Evolutionary conservation across 345 rosid species (phyloP).

Genomic region (Salix viminalis): DNA sequence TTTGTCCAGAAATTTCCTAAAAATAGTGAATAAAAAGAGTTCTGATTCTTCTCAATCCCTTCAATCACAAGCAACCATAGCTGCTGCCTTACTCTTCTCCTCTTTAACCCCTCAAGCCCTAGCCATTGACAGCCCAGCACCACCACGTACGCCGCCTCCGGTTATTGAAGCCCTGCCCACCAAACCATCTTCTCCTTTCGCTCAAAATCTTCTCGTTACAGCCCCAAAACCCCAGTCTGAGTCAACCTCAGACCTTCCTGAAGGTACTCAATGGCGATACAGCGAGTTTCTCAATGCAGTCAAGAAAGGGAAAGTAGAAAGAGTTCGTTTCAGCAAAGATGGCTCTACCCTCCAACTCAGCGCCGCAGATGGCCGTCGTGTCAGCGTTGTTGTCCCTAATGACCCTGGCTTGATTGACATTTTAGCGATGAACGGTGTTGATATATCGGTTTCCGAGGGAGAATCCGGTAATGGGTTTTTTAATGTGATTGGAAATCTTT

Average conservation of each 20-base stretch:
- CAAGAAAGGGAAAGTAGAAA: conserved; percentile 67
- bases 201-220: conserved; percentile 44
- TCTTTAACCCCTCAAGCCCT: conserved; percentile 47
- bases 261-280: conserved; percentile 72
- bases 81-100: conserved; percentile 52
- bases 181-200: conserved; percentile 46
- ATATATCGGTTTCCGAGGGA: conserved; percentile 73
- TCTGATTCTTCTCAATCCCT: conserved; percentile 13
- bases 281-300: conserved; percentile 76
- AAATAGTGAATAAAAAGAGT: conserved; percentile 17
- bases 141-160: conserved; percentile 30
- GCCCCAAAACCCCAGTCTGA: conserved; percentile 60
- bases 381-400: conserved; percentile 53
- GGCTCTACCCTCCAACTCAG: conserved; percentile 59
- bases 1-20: conserved; percentile 9
- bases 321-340: conserved; percentile 74
- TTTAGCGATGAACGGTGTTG: conserved; percentile 72
- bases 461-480: conserved; percentile 63
- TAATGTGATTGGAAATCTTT: conserved; percentile 51
- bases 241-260: conserved; percentile 54
- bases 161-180: conserved; percentile 48
- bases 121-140: conserved; percentile 41
- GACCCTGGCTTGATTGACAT: conserved; percentile 73
- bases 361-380: conserved; percentile 68
- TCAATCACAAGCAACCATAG: conserved; percentile 38